Evolutionary conservation across 768 basidiomycete genomes (phyloP).

Genomic region (Mycena maculata): DNA sequence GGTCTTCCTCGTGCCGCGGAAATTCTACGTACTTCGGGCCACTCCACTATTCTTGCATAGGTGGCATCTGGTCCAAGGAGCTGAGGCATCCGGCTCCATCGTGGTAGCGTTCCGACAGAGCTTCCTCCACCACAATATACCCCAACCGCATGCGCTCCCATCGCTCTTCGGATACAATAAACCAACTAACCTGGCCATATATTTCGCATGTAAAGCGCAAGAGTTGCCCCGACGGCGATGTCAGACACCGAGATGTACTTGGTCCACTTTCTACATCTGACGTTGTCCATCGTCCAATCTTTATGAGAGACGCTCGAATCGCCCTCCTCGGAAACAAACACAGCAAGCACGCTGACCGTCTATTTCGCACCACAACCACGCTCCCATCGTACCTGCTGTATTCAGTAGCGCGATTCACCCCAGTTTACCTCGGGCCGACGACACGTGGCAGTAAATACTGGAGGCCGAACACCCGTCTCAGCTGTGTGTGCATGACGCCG

Average conservation of each 20-base stretch:
- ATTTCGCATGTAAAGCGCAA: constrained; percentile 10
- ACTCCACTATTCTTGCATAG: too few relatives aligned
- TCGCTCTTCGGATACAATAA: constrained; percentile 4
- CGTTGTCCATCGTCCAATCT: too few relatives aligned
- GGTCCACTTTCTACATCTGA: too few relatives aligned
- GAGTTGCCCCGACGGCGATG: too few relatives aligned
- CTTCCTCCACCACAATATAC: background rate
- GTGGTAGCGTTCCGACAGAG: background rate
- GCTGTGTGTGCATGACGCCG: background rate
- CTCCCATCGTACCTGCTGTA: background rate
- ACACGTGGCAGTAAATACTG: constrained; percentile 4
- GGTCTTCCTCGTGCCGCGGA: too few relatives aligned
- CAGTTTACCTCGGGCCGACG: too few relatives aligned
- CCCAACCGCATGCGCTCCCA: background rate
- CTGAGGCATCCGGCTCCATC: background rate
- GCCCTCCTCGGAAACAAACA: background rate
- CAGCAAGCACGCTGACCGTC: background rate
- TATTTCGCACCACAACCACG: constrained; percentile 14
- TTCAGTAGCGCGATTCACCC: background rate
- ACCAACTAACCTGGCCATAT: constrained; percentile 1
- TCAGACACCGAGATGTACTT: background rate
- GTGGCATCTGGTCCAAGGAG: too few relatives aligned
- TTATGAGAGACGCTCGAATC: too few relatives aligned
- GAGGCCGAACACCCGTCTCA: background rate
- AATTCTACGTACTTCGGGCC: too few relatives aligned